Base-by-base conservation (phyloP, 192 early-diverging fungal species). In the Chytriomyces sp. region DNA sequence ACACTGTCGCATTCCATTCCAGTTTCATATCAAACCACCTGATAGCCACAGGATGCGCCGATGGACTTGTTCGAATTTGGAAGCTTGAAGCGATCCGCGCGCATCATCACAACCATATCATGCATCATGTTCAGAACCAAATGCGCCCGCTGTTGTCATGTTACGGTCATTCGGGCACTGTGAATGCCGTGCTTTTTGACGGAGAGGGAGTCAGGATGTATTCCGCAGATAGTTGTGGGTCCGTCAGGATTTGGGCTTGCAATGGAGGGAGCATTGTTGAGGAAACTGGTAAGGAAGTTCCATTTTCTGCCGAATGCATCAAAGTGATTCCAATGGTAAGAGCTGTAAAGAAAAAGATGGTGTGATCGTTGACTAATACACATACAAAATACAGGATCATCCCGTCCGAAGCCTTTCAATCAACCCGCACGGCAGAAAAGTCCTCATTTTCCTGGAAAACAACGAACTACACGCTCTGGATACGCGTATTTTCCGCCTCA, bases 141-240 rank as follows among this genome's bases (percentile, higher is more conserved):
- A 57, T 13, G 50, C 43, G 67, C 35, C 72, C 85, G 63, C 3
- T 67, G 45, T 47, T 77, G 62, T 77, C 61, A 6, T 69, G 81
- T 18, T 26, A 45, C 43, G 85, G 83, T 5, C 87, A 88, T 60
- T 45, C 45, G 4, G 47, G 35, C 0, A 61, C 73, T 24, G 81
- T 88, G 20, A 86, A 88, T 57, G 28, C 76, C 18, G 48, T 88
- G 53, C 28, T 64, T 10, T 85, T 88, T 74, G 82, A 81, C 59
- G 35, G 43, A 8, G 78, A 73, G 57, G 87, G 87, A 1, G 20
- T 48, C 18, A 70, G 70, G 62, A 64, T 88, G 74, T 88, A 71
- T 69, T 79, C 77, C 45, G 87, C 64, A 6, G 84, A 86, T 67
- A 83, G 77, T 28, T 61, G 26, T 11, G 87, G 85, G 5, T 45